Percentiles rank a stretch among this genome's conserved stretches.
Conservation (phyloP, 2,329 filamentous ascomycete genomes). For the Colletotrichum sp. region DNA sequence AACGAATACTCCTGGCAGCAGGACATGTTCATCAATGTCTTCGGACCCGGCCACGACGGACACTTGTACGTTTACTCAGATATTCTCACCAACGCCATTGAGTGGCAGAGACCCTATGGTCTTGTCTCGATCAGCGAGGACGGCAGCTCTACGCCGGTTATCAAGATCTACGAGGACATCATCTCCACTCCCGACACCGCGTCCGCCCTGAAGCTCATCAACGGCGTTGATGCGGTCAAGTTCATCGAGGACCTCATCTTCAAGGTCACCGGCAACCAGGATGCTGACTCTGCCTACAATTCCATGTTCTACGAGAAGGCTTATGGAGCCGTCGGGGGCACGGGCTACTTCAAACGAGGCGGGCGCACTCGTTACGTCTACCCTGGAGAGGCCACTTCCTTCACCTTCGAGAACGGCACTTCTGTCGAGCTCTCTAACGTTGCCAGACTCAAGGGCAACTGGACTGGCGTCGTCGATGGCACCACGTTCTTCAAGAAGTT, state of each 20-base stretch:
- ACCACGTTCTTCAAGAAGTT: constrained; percentile 36
- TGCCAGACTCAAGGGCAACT: constrained; percentile 31
- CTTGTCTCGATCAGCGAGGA: constrained; percentile 45
- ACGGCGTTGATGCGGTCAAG: constrained; percentile 27
- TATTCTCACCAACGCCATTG: constrained; percentile 38
- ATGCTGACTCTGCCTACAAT: constrained; percentile 38
- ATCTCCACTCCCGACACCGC: constrained; percentile 28
- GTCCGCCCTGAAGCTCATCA: constrained; percentile 26
- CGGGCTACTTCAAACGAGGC: constrained; percentile 32
- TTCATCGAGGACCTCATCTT: constrained; percentile 24
- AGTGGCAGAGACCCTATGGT: constrained; percentile 38
- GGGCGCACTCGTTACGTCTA: constrained; percentile 31
- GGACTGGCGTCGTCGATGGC: constrained; percentile 34
- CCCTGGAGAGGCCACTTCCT: constrained; percentile 33
- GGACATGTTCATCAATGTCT: constrained; percentile 40
- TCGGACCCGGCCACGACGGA: constrained; percentile 43
- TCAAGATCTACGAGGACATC: constrained; percentile 51
- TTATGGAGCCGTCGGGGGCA: constrained; percentile 7
- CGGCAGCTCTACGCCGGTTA: constrained; percentile 38
- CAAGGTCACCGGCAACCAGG: constrained; percentile 23
- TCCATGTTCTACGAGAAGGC: constrained; percentile 38
- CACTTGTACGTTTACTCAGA: constrained; percentile 46
- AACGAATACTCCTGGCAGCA: constrained; percentile 45
- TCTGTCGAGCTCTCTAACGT: constrained; percentile 30
- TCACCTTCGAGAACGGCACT: constrained; percentile 42